These are phyloP conservation scores for Fusarium sp. DNA, from an alignment of 2,329 filamentous ascomycete species.

Conservation along the genomic window DNA sequence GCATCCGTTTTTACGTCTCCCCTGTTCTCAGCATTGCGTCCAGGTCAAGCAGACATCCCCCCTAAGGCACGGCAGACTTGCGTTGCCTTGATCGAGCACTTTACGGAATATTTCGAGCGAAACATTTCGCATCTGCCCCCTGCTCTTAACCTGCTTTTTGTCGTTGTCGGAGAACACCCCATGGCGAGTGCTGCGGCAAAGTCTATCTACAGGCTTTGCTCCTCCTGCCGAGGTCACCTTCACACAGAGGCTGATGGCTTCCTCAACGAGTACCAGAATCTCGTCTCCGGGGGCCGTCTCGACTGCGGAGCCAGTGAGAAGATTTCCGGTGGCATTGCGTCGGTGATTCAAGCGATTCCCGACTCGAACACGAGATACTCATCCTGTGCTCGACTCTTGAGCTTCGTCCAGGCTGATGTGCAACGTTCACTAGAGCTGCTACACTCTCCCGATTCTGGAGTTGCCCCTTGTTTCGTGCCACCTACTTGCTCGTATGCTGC, in stretches of 20 bases:
- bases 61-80: constrained; percentile 75
- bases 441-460: constrained; percentile 8
- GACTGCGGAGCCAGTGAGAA: constrained; percentile 79
- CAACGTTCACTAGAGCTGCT: constrained; percentile 38
- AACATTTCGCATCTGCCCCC: constrained; percentile 75
- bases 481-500: constrained; percentile 45
- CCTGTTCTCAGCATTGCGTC: constrained; percentile 66
- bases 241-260: constrained; percentile 76
- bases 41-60: constrained; percentile 66
- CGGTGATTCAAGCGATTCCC: constrained; percentile 78
- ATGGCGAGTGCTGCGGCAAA: constrained; percentile 78
- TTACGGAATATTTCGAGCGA: constrained; percentile 81
- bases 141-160: constrained; percentile 80
- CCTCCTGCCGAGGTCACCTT: constrained; percentile 78
- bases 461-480: constrained; percentile 40
- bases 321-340: constrained; percentile 79
- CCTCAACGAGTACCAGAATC: constrained; percentile 76
- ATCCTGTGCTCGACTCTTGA: constrained; percentile 40
- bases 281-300: constrained; percentile 65
- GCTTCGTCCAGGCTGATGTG: constrained; percentile 71
- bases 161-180: constrained; percentile 70
- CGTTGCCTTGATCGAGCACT: constrained; percentile 77
- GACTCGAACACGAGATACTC: constrained; percentile 70
- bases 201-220: constrained; percentile 80
- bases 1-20: constrained; percentile 70